phyloP scores from a whole-genome alignment of 2,329 filamentous ascomycete genomes.

The Ophiosphaerella narmari region DNA sequence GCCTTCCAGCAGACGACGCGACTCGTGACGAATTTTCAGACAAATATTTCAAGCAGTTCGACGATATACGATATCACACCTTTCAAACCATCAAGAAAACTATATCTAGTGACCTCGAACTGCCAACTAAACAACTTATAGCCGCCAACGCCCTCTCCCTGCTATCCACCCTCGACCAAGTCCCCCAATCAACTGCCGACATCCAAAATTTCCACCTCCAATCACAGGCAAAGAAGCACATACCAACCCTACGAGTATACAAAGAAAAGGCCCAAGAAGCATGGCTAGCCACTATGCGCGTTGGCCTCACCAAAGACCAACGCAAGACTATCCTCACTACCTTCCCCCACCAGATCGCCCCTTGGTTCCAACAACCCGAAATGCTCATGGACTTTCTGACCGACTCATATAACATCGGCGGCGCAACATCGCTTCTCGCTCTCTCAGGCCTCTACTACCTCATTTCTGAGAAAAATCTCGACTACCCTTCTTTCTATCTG shows the following conservation, averaged over 20 bases:
- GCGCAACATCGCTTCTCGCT: conserved; percentile 83
- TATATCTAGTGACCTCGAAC: conserved; percentile 38
- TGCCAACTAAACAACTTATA: conserved; percentile 24
- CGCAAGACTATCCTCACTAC: conserved; percentile 77
- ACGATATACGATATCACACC: conserved; percentile 84
- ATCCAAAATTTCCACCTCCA: conserved; percentile 71
- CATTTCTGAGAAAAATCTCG: conserved; percentile 89
- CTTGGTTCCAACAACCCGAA: conserved; percentile 88
- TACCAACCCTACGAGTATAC: conserved; percentile 68
- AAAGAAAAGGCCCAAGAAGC: conserved; percentile 82
- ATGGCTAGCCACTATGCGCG: conserved; percentile 78
- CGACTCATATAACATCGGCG: conserved; percentile 87
- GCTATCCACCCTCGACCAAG: conserved; percentile 69
- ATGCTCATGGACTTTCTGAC: conserved; percentile 94
- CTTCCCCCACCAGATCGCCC: conserved; percentile 78
- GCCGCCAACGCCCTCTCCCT: conserved; percentile 63
- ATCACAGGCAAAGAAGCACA: conserved; percentile 66
- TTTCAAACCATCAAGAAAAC: conserved; percentile 67
- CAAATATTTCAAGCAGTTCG: conserved; percentile 77
- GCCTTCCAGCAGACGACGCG: conserved; percentile 60
- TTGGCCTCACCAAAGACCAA: conserved; percentile 70
- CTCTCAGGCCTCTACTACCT: conserved; percentile 93
- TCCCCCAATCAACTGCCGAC: conserved; percentile 69
- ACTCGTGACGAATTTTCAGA: conserved; percentile 74
- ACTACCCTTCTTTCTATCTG: conserved; percentile 91